Conservation (phyloP, 2,329 filamentous ascomycete species). For the Cladosporium colombiae region DNA sequence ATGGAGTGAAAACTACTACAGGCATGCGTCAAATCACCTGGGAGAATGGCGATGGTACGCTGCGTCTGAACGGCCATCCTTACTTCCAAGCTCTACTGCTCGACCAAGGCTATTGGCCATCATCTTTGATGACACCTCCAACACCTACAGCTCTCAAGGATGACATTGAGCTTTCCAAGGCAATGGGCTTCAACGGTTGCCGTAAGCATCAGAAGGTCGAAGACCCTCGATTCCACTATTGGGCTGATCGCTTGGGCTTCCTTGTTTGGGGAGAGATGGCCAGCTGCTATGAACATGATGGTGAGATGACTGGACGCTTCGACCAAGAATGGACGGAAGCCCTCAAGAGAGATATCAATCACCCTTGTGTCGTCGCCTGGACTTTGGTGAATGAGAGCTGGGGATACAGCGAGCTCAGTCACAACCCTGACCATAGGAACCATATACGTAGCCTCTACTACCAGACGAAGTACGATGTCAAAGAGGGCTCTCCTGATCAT, state of each 20-base stretch:
- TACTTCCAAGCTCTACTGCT: slow-evolving; percentile 63
- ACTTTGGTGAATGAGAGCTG: slow-evolving; percentile 66
- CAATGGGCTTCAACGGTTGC: slow-evolving; percentile 66
- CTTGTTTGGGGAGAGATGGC: slow-evolving; percentile 67
- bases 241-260: slow-evolving; percentile 62
- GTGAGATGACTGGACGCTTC: slow-evolving; percentile 61
- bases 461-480: slow-evolving; percentile 52
- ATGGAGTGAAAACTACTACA: slow-evolving; percentile 60
- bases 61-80: slow-evolving; percentile 60
- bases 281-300: slow-evolving; percentile 64
- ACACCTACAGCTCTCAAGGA: slow-evolving; percentile 45
- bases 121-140: slow-evolving; percentile 62
- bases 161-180: slow-evolving; percentile 59
- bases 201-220: slow-evolving; percentile 67
- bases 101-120: slow-evolving; percentile 66
- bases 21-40: slow-evolving; percentile 64
- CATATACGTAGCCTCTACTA: slow-evolving; percentile 66
- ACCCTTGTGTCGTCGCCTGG: slow-evolving; percentile 65
- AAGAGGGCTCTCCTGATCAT: neutral
- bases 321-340: slow-evolving; percentile 65
- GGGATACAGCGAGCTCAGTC: slow-evolving; percentile 62
- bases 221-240: slow-evolving; percentile 62
- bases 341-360: slow-evolving; percentile 65
- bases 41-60: slow-evolving; percentile 58
- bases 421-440: slow-evolving; percentile 60